Evolutionary conservation across 345 rosid genomes (phyloP), one percentile per base, ranked within the genome.

Genomic region (Kandelia obovata): DNA sequence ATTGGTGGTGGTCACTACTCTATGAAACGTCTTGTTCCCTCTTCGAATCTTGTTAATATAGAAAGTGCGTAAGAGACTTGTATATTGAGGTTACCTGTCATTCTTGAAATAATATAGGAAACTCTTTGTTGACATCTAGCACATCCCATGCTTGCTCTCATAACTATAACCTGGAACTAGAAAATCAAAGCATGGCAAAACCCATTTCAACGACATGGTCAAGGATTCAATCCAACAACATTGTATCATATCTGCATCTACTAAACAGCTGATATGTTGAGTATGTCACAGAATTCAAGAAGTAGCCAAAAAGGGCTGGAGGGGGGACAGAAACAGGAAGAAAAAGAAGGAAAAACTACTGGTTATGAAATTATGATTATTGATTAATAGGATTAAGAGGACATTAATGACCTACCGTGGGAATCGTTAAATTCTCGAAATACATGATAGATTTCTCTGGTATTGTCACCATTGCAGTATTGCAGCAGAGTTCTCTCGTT

Each of bases 141-240:
- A 43, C 89, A 87, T 20, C 85, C 79, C 81, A 78, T 53, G 77
- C 81, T 80, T 69, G 83, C 88, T 10, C 72, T 70, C 80, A 87
- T 66, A 66, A 79, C 89, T 60, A 87, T 75, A 9, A 74, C 82
- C 84, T 85, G 88, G 75, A 81, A 77, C 89, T 85, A 74, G 56
- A 65, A 51, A 70, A 17, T 23, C 49, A 43, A 43, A 15, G 17
- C 49, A 15, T 21, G 59, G 6, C 59, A 23, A 55, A 55, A 23
- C 30, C 13, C 6, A 55, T 7, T 55, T n/a, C 58, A 55, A 21
- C 27, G 13, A 9, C 27, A 9, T n/a, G 27, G 28, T n/a, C 23
- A 55, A 5, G 8, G 28, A 5, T 56, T 56, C 28, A 27, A 20
- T 21, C 16, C 6, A 8, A 8, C 28, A 27, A 56, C 10, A 56